Percentiles rank a stretch among this genome's conserved stretches.
Evolutionary conservation across 2,329 filamentous ascomycete species (phyloP).

Genomic region (Thelonectria blattea): DNA sequence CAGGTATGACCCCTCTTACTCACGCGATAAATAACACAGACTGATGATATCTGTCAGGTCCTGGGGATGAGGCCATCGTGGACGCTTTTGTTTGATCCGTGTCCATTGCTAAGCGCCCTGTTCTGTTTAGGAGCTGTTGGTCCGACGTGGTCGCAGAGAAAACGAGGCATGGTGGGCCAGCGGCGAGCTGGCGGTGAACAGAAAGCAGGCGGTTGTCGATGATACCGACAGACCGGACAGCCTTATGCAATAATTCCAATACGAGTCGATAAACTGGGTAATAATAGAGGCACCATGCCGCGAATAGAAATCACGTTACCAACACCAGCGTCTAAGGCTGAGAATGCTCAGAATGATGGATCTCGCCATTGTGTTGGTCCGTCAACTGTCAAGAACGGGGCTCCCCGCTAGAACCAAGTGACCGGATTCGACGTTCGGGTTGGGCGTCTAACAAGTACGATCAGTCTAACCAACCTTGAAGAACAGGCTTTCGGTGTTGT

Average conservation of each 20-base stretch:
- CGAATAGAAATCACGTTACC: neutral
- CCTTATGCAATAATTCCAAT: neutral
- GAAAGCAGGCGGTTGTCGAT: constrained; percentile 1
- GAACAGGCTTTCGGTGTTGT: constrained; percentile 11
- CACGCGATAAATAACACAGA: neutral
- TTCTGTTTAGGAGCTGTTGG: constrained; percentile 10
- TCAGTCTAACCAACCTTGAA: constrained; percentile 2
- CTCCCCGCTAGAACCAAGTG: neutral
- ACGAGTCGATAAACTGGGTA: neutral
- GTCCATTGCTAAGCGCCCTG: constrained; percentile 27
- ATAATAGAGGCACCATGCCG: too few species aligned
- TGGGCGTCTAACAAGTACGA: constrained; percentile 13
- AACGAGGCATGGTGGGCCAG: constrained; percentile 11
- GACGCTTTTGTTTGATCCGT: constrained; percentile 10
- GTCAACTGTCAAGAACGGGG: neutral
- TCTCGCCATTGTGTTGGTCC: constrained; percentile 1
- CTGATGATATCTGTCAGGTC: constrained; percentile 30
- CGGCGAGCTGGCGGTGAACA: constrained; percentile 34
- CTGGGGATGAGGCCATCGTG: constrained; percentile 27
- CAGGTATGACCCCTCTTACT: constrained; percentile 31
- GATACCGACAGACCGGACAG: constrained; percentile 17
- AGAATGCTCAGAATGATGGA: neutral
- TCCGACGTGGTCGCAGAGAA: constrained; percentile 18
- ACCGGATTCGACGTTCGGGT: neutral
- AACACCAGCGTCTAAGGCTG: constrained; percentile 1